Percentiles rank a stretch among this genome's conserved stretches.
phyloP scores from a whole-genome alignment of 1,139 yeast species.

The Kodamaea arcana region DNA sequence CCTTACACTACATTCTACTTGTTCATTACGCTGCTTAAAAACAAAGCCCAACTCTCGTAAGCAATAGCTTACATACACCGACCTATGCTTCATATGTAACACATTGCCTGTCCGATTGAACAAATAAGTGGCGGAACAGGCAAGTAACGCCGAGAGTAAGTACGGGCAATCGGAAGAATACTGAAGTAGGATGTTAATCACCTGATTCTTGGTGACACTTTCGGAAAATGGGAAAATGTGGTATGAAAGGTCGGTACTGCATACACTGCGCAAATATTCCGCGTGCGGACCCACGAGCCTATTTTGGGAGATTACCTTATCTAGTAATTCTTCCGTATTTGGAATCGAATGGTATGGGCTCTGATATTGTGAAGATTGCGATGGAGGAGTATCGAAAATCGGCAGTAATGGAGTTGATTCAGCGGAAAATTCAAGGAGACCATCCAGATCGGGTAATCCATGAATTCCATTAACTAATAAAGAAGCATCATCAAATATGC shows the following conservation, averaged over 20 bases:
- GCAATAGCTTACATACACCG: constrained; percentile 31
- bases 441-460: constrained; percentile 30
- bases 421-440: not conserved
- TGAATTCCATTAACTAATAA: constrained; percentile 48
- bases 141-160: constrained; percentile 32
- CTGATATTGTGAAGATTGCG: not conserved
- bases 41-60: constrained; percentile 30
- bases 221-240: constrained; percentile 39
- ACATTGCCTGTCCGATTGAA: constrained; percentile 29
- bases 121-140: constrained; percentile 37
- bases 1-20: constrained; percentile 2
- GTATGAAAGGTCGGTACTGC: constrained; percentile 26
- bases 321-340: constrained; percentile 22
- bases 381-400: not conserved
- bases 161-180: constrained; percentile 36
- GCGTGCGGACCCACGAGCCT: constrained; percentile 28
- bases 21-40: constrained; percentile 19
- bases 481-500: constrained; percentile 48
- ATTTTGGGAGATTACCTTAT: constrained; percentile 21
- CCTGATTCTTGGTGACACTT: constrained; percentile 33
- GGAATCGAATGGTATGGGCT: constrained; percentile 8
- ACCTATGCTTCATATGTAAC: constrained; percentile 28
- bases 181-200: constrained; percentile 27
- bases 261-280: constrained; percentile 27
- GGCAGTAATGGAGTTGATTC: not conserved